Conservation (phyloP, 2,329 filamentous ascomycete species). For the Aplosporella prunicola region DNA sequence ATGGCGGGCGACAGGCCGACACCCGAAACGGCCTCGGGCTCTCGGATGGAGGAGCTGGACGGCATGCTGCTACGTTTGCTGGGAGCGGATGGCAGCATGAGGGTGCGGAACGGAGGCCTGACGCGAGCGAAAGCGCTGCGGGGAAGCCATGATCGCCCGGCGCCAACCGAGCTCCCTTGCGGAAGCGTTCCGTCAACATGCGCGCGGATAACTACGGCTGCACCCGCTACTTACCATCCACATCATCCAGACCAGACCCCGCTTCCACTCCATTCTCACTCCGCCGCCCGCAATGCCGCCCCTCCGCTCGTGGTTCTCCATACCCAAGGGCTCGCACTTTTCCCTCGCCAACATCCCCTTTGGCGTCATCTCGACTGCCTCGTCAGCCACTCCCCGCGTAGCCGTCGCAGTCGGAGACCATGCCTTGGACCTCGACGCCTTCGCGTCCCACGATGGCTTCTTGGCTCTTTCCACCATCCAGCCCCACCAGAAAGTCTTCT, state of each 20-base stretch:
- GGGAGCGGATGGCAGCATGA: slow-evolving; percentile 2
- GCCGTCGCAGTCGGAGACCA: slow-evolving; percentile 65
- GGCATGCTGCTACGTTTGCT: slow-evolving; percentile 3
- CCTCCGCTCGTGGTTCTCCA: slow-evolving; percentile 47
- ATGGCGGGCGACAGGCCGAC: background rate
- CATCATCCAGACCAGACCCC: background rate
- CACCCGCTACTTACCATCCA: background rate
- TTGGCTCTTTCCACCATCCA: slow-evolving; percentile 47
- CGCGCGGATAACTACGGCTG: slow-evolving; percentile 3
- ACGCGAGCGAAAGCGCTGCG: background rate
- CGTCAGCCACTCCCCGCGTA: slow-evolving; percentile 48
- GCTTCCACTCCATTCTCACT: background rate
- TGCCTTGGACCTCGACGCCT: slow-evolving; percentile 58
- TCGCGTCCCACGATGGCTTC: slow-evolving; percentile 52
- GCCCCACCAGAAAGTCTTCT: slow-evolving; percentile 52
- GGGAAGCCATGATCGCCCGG: no score
- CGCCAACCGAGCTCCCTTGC: slow-evolving; percentile 1
- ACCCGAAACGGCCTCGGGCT: slow-evolving; percentile 5
- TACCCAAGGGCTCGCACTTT: slow-evolving; percentile 55
- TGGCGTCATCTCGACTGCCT: slow-evolving; percentile 62
- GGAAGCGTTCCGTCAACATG: slow-evolving; percentile 9
- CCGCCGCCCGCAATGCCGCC: slow-evolving; percentile 20
- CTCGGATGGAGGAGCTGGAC: slow-evolving; percentile 9
- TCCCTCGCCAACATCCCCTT: slow-evolving; percentile 76
- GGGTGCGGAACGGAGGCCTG: slow-evolving; percentile 10